Evolutionary conservation across 192 early-diverging fungal genomes (phyloP), one percentile per base, ranked within the genome.

Genomic region (Linnemannia elongata): DNA sequence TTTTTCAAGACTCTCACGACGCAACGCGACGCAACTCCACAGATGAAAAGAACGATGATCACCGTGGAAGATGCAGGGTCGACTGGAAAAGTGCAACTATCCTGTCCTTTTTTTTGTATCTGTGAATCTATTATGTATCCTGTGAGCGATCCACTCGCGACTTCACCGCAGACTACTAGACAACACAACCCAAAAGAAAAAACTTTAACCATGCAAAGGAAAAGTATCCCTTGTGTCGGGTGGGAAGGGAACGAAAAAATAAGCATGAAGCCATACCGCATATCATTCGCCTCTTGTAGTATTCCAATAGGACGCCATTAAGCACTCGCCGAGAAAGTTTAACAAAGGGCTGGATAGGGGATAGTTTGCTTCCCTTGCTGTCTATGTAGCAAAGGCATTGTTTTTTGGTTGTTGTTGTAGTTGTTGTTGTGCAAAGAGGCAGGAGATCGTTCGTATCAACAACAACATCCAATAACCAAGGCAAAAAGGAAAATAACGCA

Each of bases 61-160:
- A 30, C 60, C 35, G 60, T 9, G n/a, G n/a, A n/a, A 60, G 60
- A 66, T 66, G 60, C 60, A 66, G 60, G 60, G 60, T 66, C 60
- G 60, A 66, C 33, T 27, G 27, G 30, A 66, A 30, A 66, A 57
- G 27, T 24, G n/a, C 55, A 57, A 57, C 60, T 66, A 66, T 66
- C 60, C 60, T 66, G 30, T 66, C 30, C 60, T 63, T 63, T 63
- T 63, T 63, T 30, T 63, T 44, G 60, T 33, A 30, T 30, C 0
- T 63, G 60, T 52, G 49, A 20, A 20, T 20, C 20, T 4, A 22
- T 52, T 18, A 52, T 52, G 17, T 52, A 20, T 66, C 30, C 60
- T 66, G 60, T 66, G 60, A 66, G 60, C 60, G 27, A 66, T 33
- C 30, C 60, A 30, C 27, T 66, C 12, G 15, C 30, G 30, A 66